These are phyloP conservation scores for Chalciporus sphaerocephalus DNA, from an alignment of 768 basidiomycete genomes.

Conservation along the genomic window DNA sequence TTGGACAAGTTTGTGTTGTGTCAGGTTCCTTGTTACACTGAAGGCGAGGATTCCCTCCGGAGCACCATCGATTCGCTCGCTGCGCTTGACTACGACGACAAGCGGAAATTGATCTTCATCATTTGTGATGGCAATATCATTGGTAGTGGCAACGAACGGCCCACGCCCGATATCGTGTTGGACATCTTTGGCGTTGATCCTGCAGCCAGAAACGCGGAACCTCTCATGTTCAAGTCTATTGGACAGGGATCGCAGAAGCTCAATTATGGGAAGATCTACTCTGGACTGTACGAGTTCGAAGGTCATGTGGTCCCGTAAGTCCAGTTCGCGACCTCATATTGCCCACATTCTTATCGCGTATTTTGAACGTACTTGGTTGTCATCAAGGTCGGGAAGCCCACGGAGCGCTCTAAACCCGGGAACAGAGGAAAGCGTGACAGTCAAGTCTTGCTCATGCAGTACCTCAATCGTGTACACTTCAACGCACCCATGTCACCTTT, in stretches of 20 bases:
- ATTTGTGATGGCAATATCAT: conserved; percentile 73
- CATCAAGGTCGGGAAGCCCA: conserved; percentile 64
- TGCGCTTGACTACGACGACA: conserved; percentile 63
- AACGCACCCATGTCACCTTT: conserved; percentile 62
- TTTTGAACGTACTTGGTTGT: conserved; percentile 51
- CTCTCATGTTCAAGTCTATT: conserved; percentile 63
- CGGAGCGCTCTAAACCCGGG: conserved; percentile 59
- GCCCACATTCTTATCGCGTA: background rate
- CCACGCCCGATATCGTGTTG: conserved; percentile 63
- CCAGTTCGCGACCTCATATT: background rate
- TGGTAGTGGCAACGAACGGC: conserved; percentile 61
- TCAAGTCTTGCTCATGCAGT: conserved; percentile 61
- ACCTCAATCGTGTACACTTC: conserved; percentile 67
- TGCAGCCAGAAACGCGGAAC: conserved; percentile 56
- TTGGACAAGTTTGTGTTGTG: conserved; percentile 68
- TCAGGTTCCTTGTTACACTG: conserved; percentile 68
- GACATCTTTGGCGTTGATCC: conserved; percentile 67
- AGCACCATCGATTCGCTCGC: conserved; percentile 67
- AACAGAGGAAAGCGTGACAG: conserved; percentile 70
- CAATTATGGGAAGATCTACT: conserved; percentile 69
- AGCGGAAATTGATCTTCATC: conserved; percentile 61
- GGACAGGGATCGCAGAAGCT: conserved; percentile 64
- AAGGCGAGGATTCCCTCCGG: conserved; percentile 66
- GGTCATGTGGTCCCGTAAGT: conserved; percentile 66
- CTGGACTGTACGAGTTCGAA: conserved; percentile 66